phyloP scores from a whole-genome alignment of 306 rosid genomes.

The Cucumis sativus region DNA sequence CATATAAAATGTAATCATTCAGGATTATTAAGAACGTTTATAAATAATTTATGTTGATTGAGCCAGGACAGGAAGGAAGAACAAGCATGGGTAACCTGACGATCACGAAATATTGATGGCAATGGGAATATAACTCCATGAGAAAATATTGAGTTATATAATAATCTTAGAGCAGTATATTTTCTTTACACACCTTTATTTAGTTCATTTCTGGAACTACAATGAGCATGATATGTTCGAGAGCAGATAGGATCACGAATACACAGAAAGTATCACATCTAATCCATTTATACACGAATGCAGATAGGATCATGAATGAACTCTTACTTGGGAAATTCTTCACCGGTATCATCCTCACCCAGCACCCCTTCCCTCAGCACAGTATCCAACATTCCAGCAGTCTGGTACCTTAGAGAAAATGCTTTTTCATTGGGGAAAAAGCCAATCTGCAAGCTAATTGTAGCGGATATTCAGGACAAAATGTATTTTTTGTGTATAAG shows the following conservation, averaged over 20 bases:
- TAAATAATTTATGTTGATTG: not conserved
- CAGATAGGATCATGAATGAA: not conserved
- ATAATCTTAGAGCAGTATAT: not conserved
- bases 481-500: not conserved
- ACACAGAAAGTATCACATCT: not conserved
- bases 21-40: not conserved
- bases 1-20: not conserved
- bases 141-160: not conserved
- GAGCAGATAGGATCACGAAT: not conserved
- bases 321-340: slow-evolving; percentile 81
- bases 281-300: not conserved
- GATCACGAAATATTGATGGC: not conserved
- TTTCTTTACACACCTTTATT: not conserved
- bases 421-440: slow-evolving; percentile 81
- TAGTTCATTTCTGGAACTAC: not conserved
- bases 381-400: slow-evolving; percentile 89
- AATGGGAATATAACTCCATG: not conserved
- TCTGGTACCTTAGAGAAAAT: slow-evolving; percentile 82
- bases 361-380: slow-evolving; percentile 82
- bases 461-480: slow-evolving; percentile 35
- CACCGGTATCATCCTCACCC: slow-evolving; percentile 94
- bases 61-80: not conserved
- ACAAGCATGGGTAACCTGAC: not conserved
- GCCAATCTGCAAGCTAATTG: slow-evolving; percentile 92
- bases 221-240: not conserved